phyloP scores from a whole-genome alignment of 164 flowering plant genomes.

The Chloranthus sessilifolius region DNA sequence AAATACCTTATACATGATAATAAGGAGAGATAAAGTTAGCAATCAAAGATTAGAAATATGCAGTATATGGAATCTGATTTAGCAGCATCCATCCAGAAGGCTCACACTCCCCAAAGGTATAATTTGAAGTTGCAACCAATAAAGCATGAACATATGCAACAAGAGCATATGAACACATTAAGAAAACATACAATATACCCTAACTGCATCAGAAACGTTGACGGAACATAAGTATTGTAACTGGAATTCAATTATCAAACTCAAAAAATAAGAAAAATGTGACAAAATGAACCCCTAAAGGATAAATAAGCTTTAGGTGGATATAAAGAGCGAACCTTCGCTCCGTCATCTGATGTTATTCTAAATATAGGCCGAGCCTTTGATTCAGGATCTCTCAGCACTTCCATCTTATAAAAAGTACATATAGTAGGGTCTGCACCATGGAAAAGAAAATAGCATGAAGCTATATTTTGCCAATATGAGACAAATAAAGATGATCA shows the following conservation, averaged over 20 bases:
- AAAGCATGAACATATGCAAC: too few species aligned
- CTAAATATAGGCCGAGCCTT: conserved; percentile 62
- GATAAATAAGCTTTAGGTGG: background rate
- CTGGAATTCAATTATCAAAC: background rate
- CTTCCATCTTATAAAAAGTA: conserved; percentile 68
- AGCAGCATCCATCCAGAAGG: too few species aligned
- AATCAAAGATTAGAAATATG: too few species aligned
- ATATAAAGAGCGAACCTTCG: conserved; percentile 41
- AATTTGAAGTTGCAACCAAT: too few species aligned
- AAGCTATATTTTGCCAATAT: background rate
- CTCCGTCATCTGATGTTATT: conserved; percentile 58
- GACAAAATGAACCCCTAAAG: background rate
- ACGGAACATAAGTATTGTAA: too few species aligned
- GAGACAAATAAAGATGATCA: background rate
- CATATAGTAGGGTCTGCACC: conserved; percentile 39
- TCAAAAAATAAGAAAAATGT: background rate
- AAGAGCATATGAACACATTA: too few species aligned
- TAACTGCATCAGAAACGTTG: too few species aligned
- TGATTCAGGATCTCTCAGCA: conserved; percentile 54
- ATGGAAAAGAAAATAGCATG: conserved; percentile 2
- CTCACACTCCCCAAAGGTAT: too few species aligned
- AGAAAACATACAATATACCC: too few species aligned
- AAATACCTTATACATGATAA: too few species aligned
- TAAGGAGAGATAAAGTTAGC: too few species aligned
- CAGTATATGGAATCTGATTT: too few species aligned